These are phyloP conservation scores for Leccinum boreale DNA, from an alignment of 768 basidiomycete species.

Conservation along the genomic window DNA sequence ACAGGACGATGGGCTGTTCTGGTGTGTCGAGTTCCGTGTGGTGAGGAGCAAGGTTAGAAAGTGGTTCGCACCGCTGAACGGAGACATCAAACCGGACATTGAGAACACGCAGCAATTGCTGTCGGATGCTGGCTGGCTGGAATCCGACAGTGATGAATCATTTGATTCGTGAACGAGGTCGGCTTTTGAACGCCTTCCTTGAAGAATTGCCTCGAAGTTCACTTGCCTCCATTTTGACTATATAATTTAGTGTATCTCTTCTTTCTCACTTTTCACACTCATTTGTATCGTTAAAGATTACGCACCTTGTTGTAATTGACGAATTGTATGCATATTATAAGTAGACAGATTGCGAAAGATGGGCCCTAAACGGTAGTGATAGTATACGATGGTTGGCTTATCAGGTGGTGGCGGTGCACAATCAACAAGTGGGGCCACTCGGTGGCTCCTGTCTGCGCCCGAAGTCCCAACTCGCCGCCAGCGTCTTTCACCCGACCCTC, in stretches of 20 bases:
- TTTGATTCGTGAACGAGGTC: not conserved
- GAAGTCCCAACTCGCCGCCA: not conserved
- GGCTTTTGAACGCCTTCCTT: not conserved
- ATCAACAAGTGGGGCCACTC: not conserved
- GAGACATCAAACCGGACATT: conserved; percentile 63
- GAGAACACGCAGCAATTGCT: conserved; percentile 45
- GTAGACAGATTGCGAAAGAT: too few species aligned
- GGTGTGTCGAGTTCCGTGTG: conserved; percentile 46
- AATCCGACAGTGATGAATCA: conserved; percentile 4
- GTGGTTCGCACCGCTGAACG: conserved; percentile 61
- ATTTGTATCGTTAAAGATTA: conserved; percentile 1
- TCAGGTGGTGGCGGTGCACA: conserved; percentile 14
- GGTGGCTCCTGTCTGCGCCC: conserved; percentile 23
- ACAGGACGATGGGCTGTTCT: conserved; percentile 51
- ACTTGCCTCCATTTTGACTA: not conserved
- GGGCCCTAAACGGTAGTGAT: too few species aligned
- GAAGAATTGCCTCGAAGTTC: too few species aligned
- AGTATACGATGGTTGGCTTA: not conserved
- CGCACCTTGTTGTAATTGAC: not conserved
- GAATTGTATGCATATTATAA: not conserved
- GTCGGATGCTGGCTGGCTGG: conserved; percentile 46
- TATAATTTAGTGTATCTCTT: not conserved
- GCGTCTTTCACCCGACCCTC: not conserved
- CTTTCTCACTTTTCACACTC: not conserved
- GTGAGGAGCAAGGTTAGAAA: conserved; percentile 43